Evolutionary conservation across 768 basidiomycete genomes (phyloP).

Genomic region (Termitomyces sp.): DNA sequence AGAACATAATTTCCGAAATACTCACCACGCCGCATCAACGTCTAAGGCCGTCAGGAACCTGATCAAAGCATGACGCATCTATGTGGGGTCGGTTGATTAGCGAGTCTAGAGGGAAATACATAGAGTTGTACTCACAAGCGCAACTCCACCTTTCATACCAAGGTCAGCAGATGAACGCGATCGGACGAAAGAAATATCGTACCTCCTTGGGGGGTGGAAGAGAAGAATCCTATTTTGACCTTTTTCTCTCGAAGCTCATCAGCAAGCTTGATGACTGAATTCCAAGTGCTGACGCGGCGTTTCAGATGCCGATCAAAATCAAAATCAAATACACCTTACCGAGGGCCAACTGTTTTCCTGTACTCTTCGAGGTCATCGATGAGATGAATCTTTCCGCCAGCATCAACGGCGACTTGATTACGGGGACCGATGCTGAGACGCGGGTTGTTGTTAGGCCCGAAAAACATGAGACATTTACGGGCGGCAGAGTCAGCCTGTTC

Average conservation of each 20-base stretch:
- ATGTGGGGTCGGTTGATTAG: conserved; percentile 13
- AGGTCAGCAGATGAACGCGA: conserved; percentile 6
- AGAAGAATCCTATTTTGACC: conserved; percentile 90
- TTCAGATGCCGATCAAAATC: conserved; percentile 2
- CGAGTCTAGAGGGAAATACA: conserved; percentile 7
- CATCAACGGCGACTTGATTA: conserved; percentile 86
- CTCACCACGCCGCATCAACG: conserved; percentile 79
- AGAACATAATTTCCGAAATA: conserved; percentile 14
- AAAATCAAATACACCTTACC: conserved; percentile 25
- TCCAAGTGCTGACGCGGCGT: conserved; percentile 55
- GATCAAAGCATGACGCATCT: conserved; percentile 94
- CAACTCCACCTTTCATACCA: conserved; percentile 70
- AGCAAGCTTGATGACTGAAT: conserved; percentile 73
- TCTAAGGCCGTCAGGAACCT: conserved; percentile 77
- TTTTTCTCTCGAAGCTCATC: conserved; percentile 84
- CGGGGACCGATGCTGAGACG: conserved; percentile 76
- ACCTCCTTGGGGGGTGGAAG: conserved; percentile 94
- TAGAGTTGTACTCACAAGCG: conserved; percentile 55
- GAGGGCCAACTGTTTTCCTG: conserved; percentile 61
- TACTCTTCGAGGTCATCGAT: conserved; percentile 80
- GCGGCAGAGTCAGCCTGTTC: conserved; percentile 86
- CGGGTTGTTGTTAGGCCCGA: conserved; percentile 78
- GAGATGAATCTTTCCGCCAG: conserved; percentile 80
- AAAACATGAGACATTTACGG: conserved; percentile 81
- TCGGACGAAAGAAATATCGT: conserved; percentile 19